These are phyloP conservation scores for Bacidia rubella DNA, from an alignment of 495 filamentous ascomycete genomes.

Conservation along the genomic window DNA sequence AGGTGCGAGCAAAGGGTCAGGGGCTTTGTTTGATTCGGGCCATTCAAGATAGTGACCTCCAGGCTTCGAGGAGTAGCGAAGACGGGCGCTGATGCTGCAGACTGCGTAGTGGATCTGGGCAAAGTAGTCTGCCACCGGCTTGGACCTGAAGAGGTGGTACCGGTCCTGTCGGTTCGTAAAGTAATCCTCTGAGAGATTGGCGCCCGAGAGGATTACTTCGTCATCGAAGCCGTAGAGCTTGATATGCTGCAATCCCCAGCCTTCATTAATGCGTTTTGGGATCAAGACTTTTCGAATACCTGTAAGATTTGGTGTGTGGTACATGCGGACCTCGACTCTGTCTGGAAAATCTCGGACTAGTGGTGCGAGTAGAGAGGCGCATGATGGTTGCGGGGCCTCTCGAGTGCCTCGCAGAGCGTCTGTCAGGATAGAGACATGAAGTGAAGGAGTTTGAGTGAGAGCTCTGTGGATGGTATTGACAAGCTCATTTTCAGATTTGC, in stretches of 20 bases:
- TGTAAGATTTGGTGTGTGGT: slow-evolving; percentile 91
- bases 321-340: slow-evolving; percentile 91
- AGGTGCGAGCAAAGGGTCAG: slow-evolving; percentile 56
- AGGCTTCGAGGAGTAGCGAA: slow-evolving; percentile 42
- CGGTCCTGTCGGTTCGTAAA: slow-evolving; percentile 92
- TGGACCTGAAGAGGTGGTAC: slow-evolving; percentile 80
- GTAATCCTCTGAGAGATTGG: slow-evolving; percentile 87
- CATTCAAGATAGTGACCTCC: slow-evolving; percentile 63
- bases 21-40: slow-evolving; percentile 60
- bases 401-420: slow-evolving; percentile 85
- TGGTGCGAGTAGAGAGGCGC: slow-evolving; percentile 75
- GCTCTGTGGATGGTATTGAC: slow-evolving; percentile 66
- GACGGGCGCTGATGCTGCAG: slow-evolving; percentile 66
- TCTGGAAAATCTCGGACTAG: slow-evolving; percentile 65
- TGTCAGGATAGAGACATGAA: slow-evolving; percentile 84
- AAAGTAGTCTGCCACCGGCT: slow-evolving; percentile 72
- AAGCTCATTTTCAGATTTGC: slow-evolving; percentile 83
- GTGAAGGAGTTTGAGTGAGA: slow-evolving; percentile 52
- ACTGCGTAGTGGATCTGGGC: slow-evolving; percentile 60
- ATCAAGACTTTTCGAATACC: slow-evolving; percentile 71
- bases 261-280: slow-evolving; percentile 87
- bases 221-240: slow-evolving; percentile 96
- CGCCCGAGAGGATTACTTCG: slow-evolving; percentile 88
- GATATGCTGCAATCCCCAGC: slow-evolving; percentile 98
- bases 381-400: slow-evolving; percentile 76